Base-by-base conservation (phyloP, 2,329 filamentous ascomycete species). In the Calonectria henricotiae region DNA sequence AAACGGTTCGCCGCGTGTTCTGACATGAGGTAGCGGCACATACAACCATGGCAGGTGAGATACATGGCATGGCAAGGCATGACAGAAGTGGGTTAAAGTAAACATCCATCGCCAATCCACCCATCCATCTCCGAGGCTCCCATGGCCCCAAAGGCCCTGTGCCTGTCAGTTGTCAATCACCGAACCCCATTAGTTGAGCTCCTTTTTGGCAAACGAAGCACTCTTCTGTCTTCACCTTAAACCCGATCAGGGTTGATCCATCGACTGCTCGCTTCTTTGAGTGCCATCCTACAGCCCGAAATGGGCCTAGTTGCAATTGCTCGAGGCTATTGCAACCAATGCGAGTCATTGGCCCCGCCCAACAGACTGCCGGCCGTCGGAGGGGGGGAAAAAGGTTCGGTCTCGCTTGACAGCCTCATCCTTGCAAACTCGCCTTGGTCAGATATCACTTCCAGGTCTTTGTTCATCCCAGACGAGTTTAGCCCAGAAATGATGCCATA, bases 311-410 rank as follows among this genome's bases (percentile, higher is more conserved):
- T 62, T 66, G 62, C 70, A 62, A 37, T 58, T 71, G 65, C 54
- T 58, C 65, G 69, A 72, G 54, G 72, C 72, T 73, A 63, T 55
- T 69, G 67, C 74, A 68, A 55, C 76, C 76, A 75, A 77, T 77
- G 76, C 76, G 76, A 77, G 76, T 77, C 76, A 77, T 77, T 76
- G 61, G 25, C 67, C 70, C 71, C 73, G 69, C 73, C 62, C 69
- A 49, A 62, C 70, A 67, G 65, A 72, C 70, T 77, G 65, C 71
- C 71, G 72, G 72, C 62, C 69, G 71, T 61, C 65, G 58, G 35
- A 25, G 61, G 55, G 61, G 54, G 11, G 61, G 61, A 44, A 67
- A 43, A 30, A 11, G 61, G 67, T 65, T 65, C 67, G 37, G 61
- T 35, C 47, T 58, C 37, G 13, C 49, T 41, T 55, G 37, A 55